A percentile compares a stretch with the other conserved stretches of the same genome.
Evolutionary conservation across 2,329 filamentous ascomycete species (phyloP).

Genomic region (Chalara sp.): DNA sequence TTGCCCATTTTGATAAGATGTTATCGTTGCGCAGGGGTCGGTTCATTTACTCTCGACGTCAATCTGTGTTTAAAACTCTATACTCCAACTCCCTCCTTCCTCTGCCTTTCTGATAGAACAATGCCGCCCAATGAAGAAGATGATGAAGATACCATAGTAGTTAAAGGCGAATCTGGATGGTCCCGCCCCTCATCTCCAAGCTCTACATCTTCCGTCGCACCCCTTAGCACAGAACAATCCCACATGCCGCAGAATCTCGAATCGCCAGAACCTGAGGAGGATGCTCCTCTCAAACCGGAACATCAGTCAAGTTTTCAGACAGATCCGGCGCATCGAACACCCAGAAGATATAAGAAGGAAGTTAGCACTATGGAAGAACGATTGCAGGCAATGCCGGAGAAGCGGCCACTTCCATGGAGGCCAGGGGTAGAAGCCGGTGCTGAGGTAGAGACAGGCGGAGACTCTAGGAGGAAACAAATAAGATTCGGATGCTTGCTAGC

Average conservation of each 20-base stretch:
- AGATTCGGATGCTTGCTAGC: slow-evolving; percentile 26
- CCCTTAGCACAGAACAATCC: neutral
- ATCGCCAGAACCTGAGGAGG: slow-evolving; percentile 18
- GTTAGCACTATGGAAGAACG: slow-evolving; percentile 24
- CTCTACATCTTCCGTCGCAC: slow-evolving; percentile 13
- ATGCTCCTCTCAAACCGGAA: slow-evolving; percentile 1
- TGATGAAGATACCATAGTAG: slow-evolving; percentile 16
- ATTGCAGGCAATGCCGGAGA: slow-evolving; percentile 24
- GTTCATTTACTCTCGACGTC: neutral
- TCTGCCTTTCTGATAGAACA: slow-evolving; percentile 3
- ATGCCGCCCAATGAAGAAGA: slow-evolving; percentile 18
- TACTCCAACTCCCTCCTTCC: neutral
- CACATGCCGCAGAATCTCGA: slow-evolving; percentile 16
- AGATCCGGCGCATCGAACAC: slow-evolving; percentile 2
- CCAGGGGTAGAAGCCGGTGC: slow-evolving; percentile 23
- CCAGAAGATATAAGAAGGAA: slow-evolving; percentile 3
- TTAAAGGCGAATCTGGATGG: slow-evolving; percentile 18
- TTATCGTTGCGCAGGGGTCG: neutral
- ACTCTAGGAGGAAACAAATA: slow-evolving; percentile 26
- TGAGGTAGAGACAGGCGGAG: slow-evolving; percentile 26
- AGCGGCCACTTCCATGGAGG: slow-evolving; percentile 23
- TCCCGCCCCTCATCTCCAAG: slow-evolving; percentile 14
- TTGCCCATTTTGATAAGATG: neutral
- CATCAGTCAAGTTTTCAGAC: neutral
- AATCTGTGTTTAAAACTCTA: neutral